Percentiles rank a stretch among this genome's conserved stretches.
These are phyloP conservation scores for Cyclocybe cylindracea DNA, from an alignment of 768 basidiomycete genomes.

Conservation along the genomic window DNA sequence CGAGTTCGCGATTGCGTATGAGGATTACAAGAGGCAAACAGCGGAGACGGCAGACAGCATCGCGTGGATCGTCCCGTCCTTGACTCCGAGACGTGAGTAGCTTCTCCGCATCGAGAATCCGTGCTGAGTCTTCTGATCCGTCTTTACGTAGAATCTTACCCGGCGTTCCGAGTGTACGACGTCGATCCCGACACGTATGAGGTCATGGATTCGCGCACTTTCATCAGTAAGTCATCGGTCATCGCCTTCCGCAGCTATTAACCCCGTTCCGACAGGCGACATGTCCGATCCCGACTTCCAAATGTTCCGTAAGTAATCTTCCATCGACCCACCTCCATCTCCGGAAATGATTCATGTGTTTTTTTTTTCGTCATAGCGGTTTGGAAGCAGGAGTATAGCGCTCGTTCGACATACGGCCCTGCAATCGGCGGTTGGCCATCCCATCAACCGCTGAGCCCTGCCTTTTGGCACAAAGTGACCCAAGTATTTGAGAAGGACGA, in stretches of 20 bases:
- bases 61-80: slow-evolving; percentile 52
- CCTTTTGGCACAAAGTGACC: slow-evolving; percentile 62
- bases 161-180: slow-evolving; percentile 60
- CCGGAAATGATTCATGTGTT: background rate
- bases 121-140: background rate
- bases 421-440: slow-evolving; percentile 34
- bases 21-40: slow-evolving; percentile 46
- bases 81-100: slow-evolving; percentile 55
- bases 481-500: slow-evolving; percentile 49
- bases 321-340: background rate
- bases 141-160: slow-evolving; percentile 45
- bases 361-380: slow-evolving; percentile 31
- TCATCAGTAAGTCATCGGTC: slow-evolving; percentile 38
- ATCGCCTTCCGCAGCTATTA: background rate
- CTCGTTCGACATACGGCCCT: slow-evolving; percentile 48
- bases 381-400: slow-evolving; percentile 57
- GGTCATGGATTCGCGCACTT: slow-evolving; percentile 57
- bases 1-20: slow-evolving; percentile 62
- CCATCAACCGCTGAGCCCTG: slow-evolving; percentile 39
- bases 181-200: slow-evolving; percentile 69
- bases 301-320: slow-evolving; percentile 36
- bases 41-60: slow-evolving; percentile 48
- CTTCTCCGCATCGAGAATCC: background rate
- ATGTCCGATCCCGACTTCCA: slow-evolving; percentile 46
- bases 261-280: slow-evolving; percentile 32